A percentile compares a stretch with the other conserved stretches of the same genome.
Conservation (phyloP, 1,284 basidiomycete species). For the Athelia sp. region DNA sequence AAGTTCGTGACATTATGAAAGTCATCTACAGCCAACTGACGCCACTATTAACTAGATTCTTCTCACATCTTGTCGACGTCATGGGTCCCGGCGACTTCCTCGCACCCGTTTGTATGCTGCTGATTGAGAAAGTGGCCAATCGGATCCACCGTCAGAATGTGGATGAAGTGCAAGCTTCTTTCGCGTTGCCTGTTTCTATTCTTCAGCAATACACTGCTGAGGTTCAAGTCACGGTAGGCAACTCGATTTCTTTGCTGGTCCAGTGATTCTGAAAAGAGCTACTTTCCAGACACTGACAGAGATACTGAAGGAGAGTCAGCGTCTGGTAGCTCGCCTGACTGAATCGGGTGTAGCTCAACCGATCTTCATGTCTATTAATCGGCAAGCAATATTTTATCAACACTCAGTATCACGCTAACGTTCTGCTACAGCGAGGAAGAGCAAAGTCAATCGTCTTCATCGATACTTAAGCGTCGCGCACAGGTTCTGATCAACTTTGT, state of each 20-base stretch:
- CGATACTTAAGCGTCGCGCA: constrained; percentile 52
- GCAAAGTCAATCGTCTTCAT: constrained; percentile 36
- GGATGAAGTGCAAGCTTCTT: constrained; percentile 53
- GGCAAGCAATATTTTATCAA: constrained; percentile 35
- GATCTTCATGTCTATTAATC: constrained; percentile 51
- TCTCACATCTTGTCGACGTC: constrained; percentile 84
- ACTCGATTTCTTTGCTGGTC: too few relatives aligned
- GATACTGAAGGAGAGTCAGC: constrained; percentile 60
- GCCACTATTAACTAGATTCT: constrained; percentile 57
- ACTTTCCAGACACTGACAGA: constrained; percentile 55
- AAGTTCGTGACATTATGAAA: constrained; percentile 51
- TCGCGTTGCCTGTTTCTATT: constrained; percentile 65
- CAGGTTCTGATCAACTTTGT: constrained; percentile 62
- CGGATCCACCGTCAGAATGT: constrained; percentile 64
- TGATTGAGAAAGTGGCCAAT: constrained; percentile 77
- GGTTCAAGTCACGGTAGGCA: constrained; percentile 53
- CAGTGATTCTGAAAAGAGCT: too few relatives aligned
- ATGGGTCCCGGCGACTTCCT: constrained; percentile 83
- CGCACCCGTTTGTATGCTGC: constrained; percentile 79
- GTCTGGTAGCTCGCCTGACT: constrained; percentile 48
- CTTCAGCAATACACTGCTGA: constrained; percentile 52
- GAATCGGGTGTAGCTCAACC: constrained; percentile 32
- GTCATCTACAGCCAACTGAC: constrained; percentile 9
- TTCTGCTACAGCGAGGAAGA: constrained; percentile 59
- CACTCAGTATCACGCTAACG: too few relatives aligned